Evolutionary conservation across 371 early-diverging fungal species (phyloP).

Genomic region (Amoeboradix gromovi): DNA sequence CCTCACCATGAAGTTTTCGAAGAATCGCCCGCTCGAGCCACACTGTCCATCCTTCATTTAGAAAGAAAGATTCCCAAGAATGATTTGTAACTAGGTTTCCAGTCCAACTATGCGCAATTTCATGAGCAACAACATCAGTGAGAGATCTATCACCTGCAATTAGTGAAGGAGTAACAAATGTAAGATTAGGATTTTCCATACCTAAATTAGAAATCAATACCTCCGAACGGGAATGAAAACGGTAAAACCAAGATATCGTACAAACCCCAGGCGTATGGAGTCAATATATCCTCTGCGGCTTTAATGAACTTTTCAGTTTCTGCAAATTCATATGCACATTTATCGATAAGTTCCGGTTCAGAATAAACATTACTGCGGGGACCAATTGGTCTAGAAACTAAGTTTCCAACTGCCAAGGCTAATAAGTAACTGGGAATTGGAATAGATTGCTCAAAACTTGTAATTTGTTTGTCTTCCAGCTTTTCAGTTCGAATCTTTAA

Average conservation of each 20-base stretch:
- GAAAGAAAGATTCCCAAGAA: slow-evolving; percentile 61
- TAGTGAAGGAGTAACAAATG: slow-evolving; percentile 31
- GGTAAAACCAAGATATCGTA: slow-evolving; percentile 30
- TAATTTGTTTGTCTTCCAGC: not conserved
- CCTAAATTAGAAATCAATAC: no score
- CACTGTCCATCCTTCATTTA: slow-evolving; percentile 83
- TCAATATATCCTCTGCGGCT: slow-evolving; percentile 43
- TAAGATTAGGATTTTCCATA: slow-evolving; percentile 93
- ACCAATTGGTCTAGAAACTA: slow-evolving; percentile 44
- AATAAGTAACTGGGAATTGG: slow-evolving; percentile 67
- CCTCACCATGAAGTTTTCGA: slow-evolving; percentile 41
- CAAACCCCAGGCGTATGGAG: slow-evolving; percentile 28
- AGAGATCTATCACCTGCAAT: slow-evolving; percentile 69
- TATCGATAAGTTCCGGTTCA: slow-evolving; percentile 64
- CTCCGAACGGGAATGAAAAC: slow-evolving; percentile 44
- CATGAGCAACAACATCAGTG: slow-evolving; percentile 91
- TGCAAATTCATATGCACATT: slow-evolving; percentile 72
- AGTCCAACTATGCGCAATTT: slow-evolving; percentile 84
- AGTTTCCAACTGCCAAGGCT: slow-evolving; percentile 67
- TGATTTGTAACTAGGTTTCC: slow-evolving; percentile 74
- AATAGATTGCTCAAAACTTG: slow-evolving; percentile 31
- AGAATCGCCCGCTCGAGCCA: slow-evolving; percentile 77
- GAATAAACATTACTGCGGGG: slow-evolving; percentile 75
- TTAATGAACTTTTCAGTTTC: slow-evolving; percentile 62
- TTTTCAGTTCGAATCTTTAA: slow-evolving; percentile 8